Evolutionary conservation across 2,329 filamentous ascomycete species (phyloP).

Genomic region (Ophioceras dolichostomum): DNA sequence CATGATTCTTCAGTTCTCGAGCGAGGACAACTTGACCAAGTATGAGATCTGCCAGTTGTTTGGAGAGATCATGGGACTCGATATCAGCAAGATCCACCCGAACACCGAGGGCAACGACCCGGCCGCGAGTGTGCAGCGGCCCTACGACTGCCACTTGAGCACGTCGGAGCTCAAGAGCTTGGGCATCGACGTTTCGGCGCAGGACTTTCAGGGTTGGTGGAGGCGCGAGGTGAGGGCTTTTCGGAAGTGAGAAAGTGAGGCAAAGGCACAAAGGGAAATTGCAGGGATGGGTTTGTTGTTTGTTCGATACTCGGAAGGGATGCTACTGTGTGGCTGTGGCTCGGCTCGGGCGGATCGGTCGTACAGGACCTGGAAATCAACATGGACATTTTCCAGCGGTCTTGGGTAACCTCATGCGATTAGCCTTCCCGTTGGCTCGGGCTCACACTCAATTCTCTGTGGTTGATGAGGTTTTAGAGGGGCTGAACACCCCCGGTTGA

Average conservation of each 20-base stretch:
- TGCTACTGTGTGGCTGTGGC: too few species aligned
- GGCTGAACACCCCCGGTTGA: too few species aligned
- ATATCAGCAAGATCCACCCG: conserved; percentile 53
- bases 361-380: too few species aligned
- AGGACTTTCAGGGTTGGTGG: conserved; percentile 77
- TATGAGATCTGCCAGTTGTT: conserved; percentile 76
- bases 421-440: too few species aligned
- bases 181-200: conserved; percentile 61
- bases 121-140: conserved; percentile 59
- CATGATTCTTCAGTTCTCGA: conserved; percentile 68
- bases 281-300: too few species aligned
- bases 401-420: too few species aligned
- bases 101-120: conserved; percentile 63
- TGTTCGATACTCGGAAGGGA: too few species aligned
- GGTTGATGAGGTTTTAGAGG: too few species aligned
- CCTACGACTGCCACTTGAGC: conserved; percentile 81
- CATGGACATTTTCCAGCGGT: too few species aligned
- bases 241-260: conserved; percentile 35
- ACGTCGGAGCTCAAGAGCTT: conserved; percentile 61
- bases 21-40: conserved; percentile 78
- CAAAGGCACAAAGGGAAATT: too few species aligned
- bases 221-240: conserved; percentile 48
- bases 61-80: conserved; percentile 66
- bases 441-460: too few species aligned
- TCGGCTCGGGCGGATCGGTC: too few species aligned